These are phyloP conservation scores for Xylona heveae DNA, from an alignment of 495 filamentous ascomycete species.

Conservation along the genomic window DNA sequence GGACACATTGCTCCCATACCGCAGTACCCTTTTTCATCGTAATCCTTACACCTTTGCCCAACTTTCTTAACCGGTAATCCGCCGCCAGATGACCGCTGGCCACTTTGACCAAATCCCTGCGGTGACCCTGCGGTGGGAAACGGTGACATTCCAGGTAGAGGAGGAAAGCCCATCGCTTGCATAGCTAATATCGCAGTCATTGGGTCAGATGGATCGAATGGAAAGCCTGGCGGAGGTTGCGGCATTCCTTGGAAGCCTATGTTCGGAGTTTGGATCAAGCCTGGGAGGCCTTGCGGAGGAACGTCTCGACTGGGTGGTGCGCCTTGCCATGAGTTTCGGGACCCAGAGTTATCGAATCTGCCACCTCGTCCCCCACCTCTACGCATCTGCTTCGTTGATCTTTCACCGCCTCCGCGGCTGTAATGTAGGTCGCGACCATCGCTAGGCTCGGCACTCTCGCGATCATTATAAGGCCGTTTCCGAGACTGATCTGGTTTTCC, in stretches of 20 bases:
- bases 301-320: constrained; percentile 1
- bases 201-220: constrained; percentile 6
- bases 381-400: constrained; percentile 53
- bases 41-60: constrained; percentile 56
- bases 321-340: constrained; percentile 10
- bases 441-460: constrained; percentile 13
- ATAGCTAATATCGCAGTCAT: constrained; percentile 5
- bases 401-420: constrained; percentile 17
- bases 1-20: constrained; percentile 53
- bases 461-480: constrained; percentile 20
- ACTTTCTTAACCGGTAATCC: constrained; percentile 13
- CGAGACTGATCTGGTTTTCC: constrained; percentile 8
- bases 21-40: constrained; percentile 76
- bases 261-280: constrained; percentile 10
- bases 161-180: constrained; percentile 7
- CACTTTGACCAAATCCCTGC: constrained; percentile 3
- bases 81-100: constrained; percentile 3
- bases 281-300: constrained; percentile 2
- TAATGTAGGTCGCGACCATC: constrained; percentile 19
- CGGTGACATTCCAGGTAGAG: constrained; percentile 13
- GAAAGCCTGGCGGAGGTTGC: constrained; percentile 4
- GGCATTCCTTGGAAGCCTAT: constrained; percentile 4
- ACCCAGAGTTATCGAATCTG: constrained; percentile 23
- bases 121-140: constrained; percentile 17
- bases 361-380: constrained; percentile 35